Evolutionary conservation across 139 green algal species (phyloP).

Genomic region (Chlorella vulgaris): DNA sequence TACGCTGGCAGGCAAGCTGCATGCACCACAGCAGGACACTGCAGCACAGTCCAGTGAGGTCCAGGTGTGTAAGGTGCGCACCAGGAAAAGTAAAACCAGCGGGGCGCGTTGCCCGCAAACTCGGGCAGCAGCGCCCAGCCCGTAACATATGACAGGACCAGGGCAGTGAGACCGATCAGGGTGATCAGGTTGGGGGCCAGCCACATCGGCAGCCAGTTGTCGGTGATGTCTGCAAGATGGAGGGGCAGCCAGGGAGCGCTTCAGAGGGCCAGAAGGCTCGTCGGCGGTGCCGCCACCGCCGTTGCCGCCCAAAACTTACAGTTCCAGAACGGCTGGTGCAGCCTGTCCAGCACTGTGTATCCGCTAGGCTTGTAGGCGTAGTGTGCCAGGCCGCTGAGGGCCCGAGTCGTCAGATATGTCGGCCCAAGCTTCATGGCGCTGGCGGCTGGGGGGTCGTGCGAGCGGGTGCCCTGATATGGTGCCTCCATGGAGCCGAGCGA

Average conservation of each 20-base stretch:
- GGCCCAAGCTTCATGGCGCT: not conserved
- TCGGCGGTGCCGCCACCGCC: not conserved
- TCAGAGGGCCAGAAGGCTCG: not conserved
- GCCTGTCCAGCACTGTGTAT: constrained; percentile 83
- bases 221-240: constrained; percentile 35
- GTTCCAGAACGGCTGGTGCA: constrained; percentile 84
- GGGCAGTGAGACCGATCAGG: constrained; percentile 66
- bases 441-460: not conserved
- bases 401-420: constrained; percentile 1
- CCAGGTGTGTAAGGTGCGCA: not conserved
- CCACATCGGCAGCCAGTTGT: constrained; percentile 77
- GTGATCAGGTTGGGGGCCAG: constrained; percentile 96
- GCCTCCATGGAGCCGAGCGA: too few species aligned
- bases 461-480: too few species aligned
- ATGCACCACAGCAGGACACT: not conserved
- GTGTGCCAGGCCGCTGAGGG: constrained; percentile 69
- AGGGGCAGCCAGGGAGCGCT: not conserved
- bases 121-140: constrained; percentile 65
- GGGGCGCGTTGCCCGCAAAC: constrained; percentile 54
- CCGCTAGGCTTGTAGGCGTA: constrained; percentile 88
- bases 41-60: not conserved
- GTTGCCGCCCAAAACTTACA: constrained; percentile 47
- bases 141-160: constrained; percentile 67
- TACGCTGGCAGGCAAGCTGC: not conserved
- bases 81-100: constrained; percentile 22